phyloP scores from a whole-genome alignment of 2,329 filamentous ascomycete genomes.

The Trichoderma guizhouense region DNA sequence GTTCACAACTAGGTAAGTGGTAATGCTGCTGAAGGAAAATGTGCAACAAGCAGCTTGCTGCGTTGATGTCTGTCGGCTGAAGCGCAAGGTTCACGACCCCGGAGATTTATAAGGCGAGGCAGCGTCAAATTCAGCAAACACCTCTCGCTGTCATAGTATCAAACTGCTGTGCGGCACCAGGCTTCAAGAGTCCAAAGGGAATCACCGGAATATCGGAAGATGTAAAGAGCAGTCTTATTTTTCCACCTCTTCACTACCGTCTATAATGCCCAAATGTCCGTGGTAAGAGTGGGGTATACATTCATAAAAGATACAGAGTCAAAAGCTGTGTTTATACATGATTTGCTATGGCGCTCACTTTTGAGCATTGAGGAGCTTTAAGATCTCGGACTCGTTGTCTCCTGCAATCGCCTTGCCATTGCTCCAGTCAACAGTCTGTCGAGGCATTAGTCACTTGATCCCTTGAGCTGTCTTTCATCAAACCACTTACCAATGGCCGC shows the following conservation, averaged over 20 bases:
- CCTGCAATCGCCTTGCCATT: conserved; percentile 78
- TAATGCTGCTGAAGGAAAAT: neutral
- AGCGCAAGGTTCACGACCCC: neutral
- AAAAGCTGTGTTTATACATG: conserved; percentile 20
- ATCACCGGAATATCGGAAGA: neutral
- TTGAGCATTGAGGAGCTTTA: conserved; percentile 69
- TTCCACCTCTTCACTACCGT: conserved; percentile 1
- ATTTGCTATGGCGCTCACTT: conserved; percentile 28
- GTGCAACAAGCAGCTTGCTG: neutral
- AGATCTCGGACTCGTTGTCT: conserved; percentile 82
- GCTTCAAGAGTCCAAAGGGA: neutral
- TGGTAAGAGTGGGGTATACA: conserved; percentile 19
- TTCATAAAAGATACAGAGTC: conserved; percentile 2
- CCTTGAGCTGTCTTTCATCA: neutral
- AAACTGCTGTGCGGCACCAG: neutral
- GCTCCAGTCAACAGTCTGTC: conserved; percentile 80
- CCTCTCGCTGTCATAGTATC: too few species aligned
- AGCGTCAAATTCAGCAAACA: neutral
- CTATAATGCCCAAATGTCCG: conserved; percentile 10
- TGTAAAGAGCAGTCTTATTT: neutral
- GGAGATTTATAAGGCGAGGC: neutral
- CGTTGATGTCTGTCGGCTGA: neutral
- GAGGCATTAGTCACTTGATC: neutral
- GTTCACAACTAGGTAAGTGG: neutral
- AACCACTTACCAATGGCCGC: conserved; percentile 66